phyloP scores from a whole-genome alignment of 129 eudicot genomes.

The Lactuca sativa region DNA sequence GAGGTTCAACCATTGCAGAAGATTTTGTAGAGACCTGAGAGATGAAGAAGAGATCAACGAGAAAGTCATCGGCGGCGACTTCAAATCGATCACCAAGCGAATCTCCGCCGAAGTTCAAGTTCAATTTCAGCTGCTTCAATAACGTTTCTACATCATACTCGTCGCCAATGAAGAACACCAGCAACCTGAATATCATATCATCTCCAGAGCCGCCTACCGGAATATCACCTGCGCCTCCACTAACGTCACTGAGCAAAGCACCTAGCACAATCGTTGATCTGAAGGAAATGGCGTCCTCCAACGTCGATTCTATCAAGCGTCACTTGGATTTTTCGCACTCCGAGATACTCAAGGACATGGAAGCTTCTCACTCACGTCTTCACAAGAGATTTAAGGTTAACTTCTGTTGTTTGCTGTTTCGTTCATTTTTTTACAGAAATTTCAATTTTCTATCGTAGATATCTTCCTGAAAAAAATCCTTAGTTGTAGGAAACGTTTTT shows the following conservation, averaged over 20 bases:
- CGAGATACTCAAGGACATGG: conserved; percentile 69
- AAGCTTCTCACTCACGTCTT: conserved; percentile 69
- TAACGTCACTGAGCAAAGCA: conserved; percentile 37
- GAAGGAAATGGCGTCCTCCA: conserved; percentile 54
- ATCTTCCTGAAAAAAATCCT: neutral
- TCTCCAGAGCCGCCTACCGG: conserved; percentile 24
- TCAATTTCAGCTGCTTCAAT: conserved; percentile 46
- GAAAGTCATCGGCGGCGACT: conserved; percentile 41
- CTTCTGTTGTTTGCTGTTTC: conserved; percentile 14
- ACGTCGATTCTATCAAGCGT: conserved; percentile 62
- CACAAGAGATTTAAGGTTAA: conserved; percentile 67
- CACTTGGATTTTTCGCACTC: conserved; percentile 71
- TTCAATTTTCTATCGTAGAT: conserved; percentile 7
- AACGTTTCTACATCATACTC: conserved; percentile 28
- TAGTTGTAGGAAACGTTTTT: conserved; percentile 1
- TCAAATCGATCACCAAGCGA: conserved; percentile 34
- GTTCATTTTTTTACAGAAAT: neutral
- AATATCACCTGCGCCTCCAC: conserved; percentile 33
- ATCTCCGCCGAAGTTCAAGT: conserved; percentile 62
- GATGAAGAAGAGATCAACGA: conserved; percentile 47
- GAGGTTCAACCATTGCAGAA: neutral
- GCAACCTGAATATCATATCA: conserved; percentile 16
- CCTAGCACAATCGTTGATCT: conserved; percentile 63
- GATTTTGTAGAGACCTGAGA: neutral
- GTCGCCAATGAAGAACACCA: conserved; percentile 41